Conservation (phyloP, 2,329 filamentous ascomycete species). For the Xylariales sp. region DNA sequence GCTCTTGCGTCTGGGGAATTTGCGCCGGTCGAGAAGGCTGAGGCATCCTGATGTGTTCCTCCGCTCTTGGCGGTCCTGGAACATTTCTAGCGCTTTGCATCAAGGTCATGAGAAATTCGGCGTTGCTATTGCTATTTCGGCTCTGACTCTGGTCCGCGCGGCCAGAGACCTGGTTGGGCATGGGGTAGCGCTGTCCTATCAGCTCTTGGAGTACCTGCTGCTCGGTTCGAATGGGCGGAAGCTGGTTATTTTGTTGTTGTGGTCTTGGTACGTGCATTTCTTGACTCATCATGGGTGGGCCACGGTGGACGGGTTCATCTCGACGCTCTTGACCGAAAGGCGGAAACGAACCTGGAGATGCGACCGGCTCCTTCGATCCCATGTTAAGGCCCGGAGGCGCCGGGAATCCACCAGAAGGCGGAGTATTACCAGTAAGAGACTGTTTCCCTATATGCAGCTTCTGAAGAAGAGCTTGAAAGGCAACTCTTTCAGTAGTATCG, state of each 20-base stretch:
- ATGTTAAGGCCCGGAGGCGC: conserved; percentile 23
- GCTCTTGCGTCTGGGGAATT: conserved; percentile 41
- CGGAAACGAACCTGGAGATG: conserved; percentile 45
- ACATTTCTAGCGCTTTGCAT: conserved; percentile 58
- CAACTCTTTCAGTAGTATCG: conserved; percentile 71
- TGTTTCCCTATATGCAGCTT: conserved; percentile 75
- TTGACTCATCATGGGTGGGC: conserved; percentile 38
- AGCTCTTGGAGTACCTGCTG: conserved; percentile 56
- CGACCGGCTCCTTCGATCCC: conserved; percentile 33
- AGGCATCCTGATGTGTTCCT: conserved; percentile 49
- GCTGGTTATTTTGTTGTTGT: conserved; percentile 40
- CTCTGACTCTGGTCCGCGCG: conserved; percentile 40
- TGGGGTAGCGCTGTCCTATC: conserved; percentile 52
- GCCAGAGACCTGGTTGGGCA: conserved; percentile 2
- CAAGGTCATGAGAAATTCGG: conserved; percentile 80
- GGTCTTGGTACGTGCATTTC: conserved; percentile 50
- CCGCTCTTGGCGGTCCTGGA: conserved; percentile 45
- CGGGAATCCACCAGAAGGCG: conserved; percentile 35
- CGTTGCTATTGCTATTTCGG: conserved; percentile 56
- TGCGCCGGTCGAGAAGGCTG: conserved; percentile 47
- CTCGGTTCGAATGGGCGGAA: conserved; percentile 45
- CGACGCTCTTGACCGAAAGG: conserved; percentile 38
- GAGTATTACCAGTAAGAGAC: conserved; percentile 35
- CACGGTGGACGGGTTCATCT: conserved; percentile 38
- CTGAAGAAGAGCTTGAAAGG: conserved; percentile 75